Evolutionary conservation across 2,329 filamentous ascomycete species (phyloP).

Genomic region (Colletotrichum somersetense): DNA sequence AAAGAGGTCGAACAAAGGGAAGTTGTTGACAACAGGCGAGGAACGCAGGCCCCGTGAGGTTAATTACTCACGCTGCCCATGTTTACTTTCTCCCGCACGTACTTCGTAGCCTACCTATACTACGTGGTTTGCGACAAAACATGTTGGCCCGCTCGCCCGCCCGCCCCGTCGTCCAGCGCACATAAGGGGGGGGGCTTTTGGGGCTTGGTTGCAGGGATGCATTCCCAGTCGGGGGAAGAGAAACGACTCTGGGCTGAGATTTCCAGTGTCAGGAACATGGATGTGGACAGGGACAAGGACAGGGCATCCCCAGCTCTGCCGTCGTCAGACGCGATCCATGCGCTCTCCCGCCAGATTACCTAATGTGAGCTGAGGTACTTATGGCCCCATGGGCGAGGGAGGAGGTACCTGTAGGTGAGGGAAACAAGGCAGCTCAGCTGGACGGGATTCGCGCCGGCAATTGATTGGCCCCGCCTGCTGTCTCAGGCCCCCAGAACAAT

Average conservation of each 20-base stretch:
- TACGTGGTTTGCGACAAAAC: background rate
- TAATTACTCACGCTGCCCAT: constrained; percentile 31
- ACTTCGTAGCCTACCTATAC: background rate
- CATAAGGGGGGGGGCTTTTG: constrained; percentile 20
- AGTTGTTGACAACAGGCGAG: background rate
- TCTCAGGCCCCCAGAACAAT: background rate
- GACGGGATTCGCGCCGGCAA: no score
- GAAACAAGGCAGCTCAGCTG: no score
- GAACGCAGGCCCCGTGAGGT: background rate
- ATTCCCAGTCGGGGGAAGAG: constrained; percentile 4
- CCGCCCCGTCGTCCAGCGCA: constrained; percentile 18
- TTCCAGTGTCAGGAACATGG: background rate
- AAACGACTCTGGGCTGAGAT: constrained; percentile 17
- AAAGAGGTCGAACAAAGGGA: constrained; percentile 12
- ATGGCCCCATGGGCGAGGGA: no score
- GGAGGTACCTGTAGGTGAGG: no score
- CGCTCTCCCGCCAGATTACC: constrained; percentile 10
- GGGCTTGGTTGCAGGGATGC: constrained; percentile 26
- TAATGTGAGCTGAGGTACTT: background rate
- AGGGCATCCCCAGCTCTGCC: background rate
- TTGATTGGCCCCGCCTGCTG: background rate
- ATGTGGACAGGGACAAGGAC: constrained; percentile 7
- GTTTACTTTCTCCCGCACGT: constrained; percentile 27
- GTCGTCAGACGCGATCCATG: constrained; percentile 22
- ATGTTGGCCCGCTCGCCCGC: constrained; percentile 9